These are phyloP conservation scores for Syzygium malaccense DNA, from an alignment of 441 rosid genomes.

Conservation along the genomic window DNA sequence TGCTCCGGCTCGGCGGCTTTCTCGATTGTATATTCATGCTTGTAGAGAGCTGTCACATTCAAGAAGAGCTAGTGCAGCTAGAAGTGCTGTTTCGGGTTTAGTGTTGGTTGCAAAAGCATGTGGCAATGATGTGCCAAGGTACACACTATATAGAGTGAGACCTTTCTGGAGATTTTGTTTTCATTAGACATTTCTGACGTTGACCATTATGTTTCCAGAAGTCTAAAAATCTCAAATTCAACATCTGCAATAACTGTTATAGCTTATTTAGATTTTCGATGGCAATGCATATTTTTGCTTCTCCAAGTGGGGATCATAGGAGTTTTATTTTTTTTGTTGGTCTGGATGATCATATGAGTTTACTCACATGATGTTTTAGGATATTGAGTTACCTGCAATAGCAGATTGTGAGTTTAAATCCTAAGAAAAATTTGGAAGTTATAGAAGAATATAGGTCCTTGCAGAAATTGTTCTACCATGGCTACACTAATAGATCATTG, in stretches of 20 bases:
- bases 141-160: neutral
- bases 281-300: neutral
- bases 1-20: conserved; percentile 96
- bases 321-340: neutral
- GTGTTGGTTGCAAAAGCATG: conserved; percentile 88
- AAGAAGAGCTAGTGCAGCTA: conserved; percentile 74
- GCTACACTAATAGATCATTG: neutral
- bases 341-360: neutral
- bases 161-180: neutral
- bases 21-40: conserved; percentile 80
- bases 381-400: neutral
- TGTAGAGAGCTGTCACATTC: conserved; percentile 41
- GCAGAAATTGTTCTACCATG: neutral
- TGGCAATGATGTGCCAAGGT: conserved; percentile 98
- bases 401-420: neutral
- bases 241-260: neutral
- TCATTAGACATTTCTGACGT: neutral
- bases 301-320: neutral
- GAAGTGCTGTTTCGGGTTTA: conserved; percentile 77
- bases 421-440: neutral
- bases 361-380: neutral
- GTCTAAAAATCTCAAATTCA: neutral
- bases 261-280: neutral
- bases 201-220: neutral
- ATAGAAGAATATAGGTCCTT: neutral